These are phyloP conservation scores for Coix lacrymajobi DNA, from an alignment of 176 grass and related monocot genomes.

Conservation along the genomic window DNA sequence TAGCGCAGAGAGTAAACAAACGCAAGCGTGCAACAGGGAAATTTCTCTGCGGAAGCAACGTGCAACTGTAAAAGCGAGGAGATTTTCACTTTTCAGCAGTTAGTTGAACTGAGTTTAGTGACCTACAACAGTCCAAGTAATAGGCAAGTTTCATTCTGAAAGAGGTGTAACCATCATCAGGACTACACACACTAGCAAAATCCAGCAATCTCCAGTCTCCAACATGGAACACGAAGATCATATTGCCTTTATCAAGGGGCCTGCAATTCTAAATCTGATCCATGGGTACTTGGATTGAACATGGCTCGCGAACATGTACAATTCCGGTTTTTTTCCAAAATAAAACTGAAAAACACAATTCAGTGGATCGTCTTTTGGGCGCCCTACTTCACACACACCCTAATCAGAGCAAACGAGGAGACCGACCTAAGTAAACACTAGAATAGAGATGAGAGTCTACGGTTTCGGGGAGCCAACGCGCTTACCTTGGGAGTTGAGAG, in stretches of 20 bases:
- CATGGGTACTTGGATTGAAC: background rate
- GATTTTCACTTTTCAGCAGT: background rate
- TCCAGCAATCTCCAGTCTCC: background rate
- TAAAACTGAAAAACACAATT: background rate
- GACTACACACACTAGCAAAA: background rate
- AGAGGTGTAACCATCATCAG: background rate
- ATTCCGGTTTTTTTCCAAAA: background rate
- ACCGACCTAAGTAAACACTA: background rate
- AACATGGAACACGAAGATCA: background rate
- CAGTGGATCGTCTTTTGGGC: background rate
- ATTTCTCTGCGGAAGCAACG: background rate
- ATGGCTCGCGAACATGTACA: background rate
- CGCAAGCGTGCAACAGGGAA: background rate
- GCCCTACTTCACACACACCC: background rate
- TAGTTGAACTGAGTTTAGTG: background rate
- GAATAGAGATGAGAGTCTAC: constrained; percentile 9
- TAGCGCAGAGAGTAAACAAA: background rate
- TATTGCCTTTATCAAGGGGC: background rate
- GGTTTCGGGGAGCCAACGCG: background rate
- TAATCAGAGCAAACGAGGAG: background rate
- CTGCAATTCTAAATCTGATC: background rate
- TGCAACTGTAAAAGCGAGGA: background rate
- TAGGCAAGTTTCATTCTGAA: background rate
- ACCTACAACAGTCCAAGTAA: background rate
- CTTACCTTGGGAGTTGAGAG: constrained; percentile 78